phyloP scores from a whole-genome alignment of 306 rosid genomes.

The Quercus ilex region DNA sequence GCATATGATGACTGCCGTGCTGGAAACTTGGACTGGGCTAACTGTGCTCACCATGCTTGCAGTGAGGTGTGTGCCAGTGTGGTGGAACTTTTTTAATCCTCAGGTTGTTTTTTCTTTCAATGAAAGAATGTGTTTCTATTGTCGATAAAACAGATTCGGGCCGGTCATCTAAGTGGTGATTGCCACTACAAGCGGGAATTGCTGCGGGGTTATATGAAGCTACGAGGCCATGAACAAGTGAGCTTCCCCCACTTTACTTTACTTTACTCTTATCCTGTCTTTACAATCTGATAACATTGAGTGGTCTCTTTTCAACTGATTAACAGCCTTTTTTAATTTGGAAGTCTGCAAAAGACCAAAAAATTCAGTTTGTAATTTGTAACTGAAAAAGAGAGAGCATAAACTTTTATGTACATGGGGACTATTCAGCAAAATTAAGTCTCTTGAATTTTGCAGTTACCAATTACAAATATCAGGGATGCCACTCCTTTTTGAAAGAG shows the following conservation, averaged over 20 bases:
- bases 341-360: neutral
- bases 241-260: neutral
- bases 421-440: neutral
- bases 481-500: neutral
- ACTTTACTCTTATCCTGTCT: neutral
- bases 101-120: neutral
- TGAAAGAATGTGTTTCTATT: neutral
- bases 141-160: conserved; percentile 65
- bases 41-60: conserved; percentile 96
- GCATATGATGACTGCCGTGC: conserved; percentile 85
- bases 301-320: neutral
- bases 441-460: neutral
- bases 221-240: conserved; percentile 87
- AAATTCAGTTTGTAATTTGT: neutral
- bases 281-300: neutral
- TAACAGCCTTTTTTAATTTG: neutral
- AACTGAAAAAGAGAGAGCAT: neutral
- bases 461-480: neutral
- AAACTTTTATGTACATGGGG: neutral
- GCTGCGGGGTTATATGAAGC: conserved; percentile 52
- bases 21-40: conserved; percentile 70
- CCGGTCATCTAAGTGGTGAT: conserved; percentile 91
- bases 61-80: conserved; percentile 58
- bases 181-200: conserved; percentile 89
- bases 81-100: neutral